Conservation (phyloP, 192 early-diverging fungal genomes). For the Linnemannia exigua region DNA sequence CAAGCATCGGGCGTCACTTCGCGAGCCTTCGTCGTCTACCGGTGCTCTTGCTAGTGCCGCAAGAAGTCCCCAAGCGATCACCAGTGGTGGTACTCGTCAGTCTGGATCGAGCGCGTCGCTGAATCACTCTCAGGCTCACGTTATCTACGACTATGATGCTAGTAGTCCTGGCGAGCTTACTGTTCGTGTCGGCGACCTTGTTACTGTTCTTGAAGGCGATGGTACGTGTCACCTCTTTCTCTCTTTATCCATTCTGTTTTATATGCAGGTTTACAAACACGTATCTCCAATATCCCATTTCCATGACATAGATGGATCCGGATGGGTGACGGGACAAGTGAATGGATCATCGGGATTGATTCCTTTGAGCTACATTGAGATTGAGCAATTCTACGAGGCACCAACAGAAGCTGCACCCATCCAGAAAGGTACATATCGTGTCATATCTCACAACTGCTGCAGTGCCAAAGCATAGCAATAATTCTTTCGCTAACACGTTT, state of each 20-base stretch:
- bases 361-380: constrained; percentile 66
- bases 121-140: constrained; percentile 53
- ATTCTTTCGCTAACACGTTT: not conserved
- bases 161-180: constrained; percentile 67
- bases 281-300: not conserved
- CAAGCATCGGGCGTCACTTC: constrained; percentile 10
- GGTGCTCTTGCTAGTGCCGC: not conserved
- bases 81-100: not conserved
- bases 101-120: constrained; percentile 19
- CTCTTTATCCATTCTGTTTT: not conserved
- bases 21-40: not conserved
- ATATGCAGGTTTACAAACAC: not conserved
- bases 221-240: constrained; percentile 46
- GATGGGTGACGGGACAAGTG: constrained; percentile 41
- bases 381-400: constrained; percentile 44
- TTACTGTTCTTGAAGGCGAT: constrained; percentile 69
- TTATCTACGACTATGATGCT: constrained; percentile 74
- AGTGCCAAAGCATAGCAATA: not conserved
- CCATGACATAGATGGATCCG: constrained; percentile 38
- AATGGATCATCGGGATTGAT: constrained; percentile 57
- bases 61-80: not conserved
- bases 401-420: constrained; percentile 17
- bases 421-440: constrained; percentile 26
- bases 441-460: not conserved
- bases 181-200: constrained; percentile 67